Base-by-base conservation (phyloP, 2,329 filamentous ascomycete species). In the Calonectria pteridis region DNA sequence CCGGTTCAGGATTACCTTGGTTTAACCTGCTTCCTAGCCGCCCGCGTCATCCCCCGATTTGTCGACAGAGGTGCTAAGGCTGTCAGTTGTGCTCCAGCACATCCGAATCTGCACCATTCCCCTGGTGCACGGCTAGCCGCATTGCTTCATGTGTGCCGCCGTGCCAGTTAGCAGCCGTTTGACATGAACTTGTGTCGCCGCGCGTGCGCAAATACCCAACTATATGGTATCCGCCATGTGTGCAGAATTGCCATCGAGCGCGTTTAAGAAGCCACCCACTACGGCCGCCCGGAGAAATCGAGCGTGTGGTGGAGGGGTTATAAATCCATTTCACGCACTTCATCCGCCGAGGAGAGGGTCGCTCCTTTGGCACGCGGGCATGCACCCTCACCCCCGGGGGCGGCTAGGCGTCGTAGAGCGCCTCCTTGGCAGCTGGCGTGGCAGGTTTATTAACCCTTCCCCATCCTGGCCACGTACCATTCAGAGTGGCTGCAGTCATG, bases 151-250 rank as follows among this genome's bases (percentile, higher is more conserved):
- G 72, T 67, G 43, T 73, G 63, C 73, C 75, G 71, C 65, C 77
- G 75, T 71, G 68, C 53, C 66, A 43, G 58, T 62, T 71, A 69
- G 68, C 71, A 69, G 37, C 40, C 76, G 65, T 79, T 74, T 73
- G 72, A 74, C 77, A 74, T 77, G 73, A 78, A 72, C 69, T 77
- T 77, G 73, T 76, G 73, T 71, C 65, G 68, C 75, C 55, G 72
- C 50, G 70, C 72, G 73, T 49, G 50, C 62, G 69, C 73, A 71
- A 74, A 65, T 73, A 72, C 69, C 73, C 75, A 69, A 51, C 55
- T 46, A 68, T 75, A 64, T 79, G 67, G 18, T 62, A 75, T 74
- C 49, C 62, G n/a, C 33, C 55, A 70, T 66, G 55, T 68, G 58
- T 46, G 29, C 11, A 37, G 58, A 53, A 16, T 66, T 43, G 31